A percentile compares a stretch with the other conserved stretches of the same genome.
phyloP scores from a whole-genome alignment of 805 yeast genomes.

The Candida sonorensis region DNA sequence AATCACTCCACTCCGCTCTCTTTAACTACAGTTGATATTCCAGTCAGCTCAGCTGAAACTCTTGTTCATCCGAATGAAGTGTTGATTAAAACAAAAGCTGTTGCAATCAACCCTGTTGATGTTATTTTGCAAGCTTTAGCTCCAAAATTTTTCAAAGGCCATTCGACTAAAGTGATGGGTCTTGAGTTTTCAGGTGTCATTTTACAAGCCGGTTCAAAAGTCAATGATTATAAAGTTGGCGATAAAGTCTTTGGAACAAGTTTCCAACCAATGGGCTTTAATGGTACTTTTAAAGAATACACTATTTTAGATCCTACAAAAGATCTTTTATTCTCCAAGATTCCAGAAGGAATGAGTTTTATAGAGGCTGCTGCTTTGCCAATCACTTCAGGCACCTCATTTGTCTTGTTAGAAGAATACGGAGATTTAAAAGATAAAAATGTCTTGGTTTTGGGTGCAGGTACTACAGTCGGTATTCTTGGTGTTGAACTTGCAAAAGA shows the following conservation, averaged over 20 bases:
- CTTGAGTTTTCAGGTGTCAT: constrained; percentile 16
- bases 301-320: constrained; percentile 31
- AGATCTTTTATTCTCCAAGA: constrained; percentile 30
- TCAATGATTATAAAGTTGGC: constrained; percentile 8
- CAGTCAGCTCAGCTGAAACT: constrained; percentile 2
- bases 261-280: neutral
- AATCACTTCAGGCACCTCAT: constrained; percentile 60
- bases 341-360: constrained; percentile 40
- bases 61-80: constrained; percentile 12
- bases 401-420: constrained; percentile 9
- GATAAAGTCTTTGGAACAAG: constrained; percentile 12
- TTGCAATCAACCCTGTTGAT: constrained; percentile 16
- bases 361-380: constrained; percentile 64
- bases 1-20: constrained; percentile 10
- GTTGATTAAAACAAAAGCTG: constrained; percentile 11
- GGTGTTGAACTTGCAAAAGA: constrained; percentile 51
- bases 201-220: constrained; percentile 11
- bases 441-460: constrained; percentile 66
- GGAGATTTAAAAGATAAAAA: constrained; percentile 34
- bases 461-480: constrained; percentile 59
- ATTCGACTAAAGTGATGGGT: constrained; percentile 6
- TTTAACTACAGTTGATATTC: constrained; percentile 4
- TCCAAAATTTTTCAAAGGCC: constrained; percentile 1
- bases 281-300: constrained; percentile 42
- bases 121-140: constrained; percentile 5